A percentile compares a stretch with the other conserved stretches of the same genome.
Evolutionary conservation across 768 basidiomycete species (phyloP).

Genomic region (Leucocoprinus leucothites): DNA sequence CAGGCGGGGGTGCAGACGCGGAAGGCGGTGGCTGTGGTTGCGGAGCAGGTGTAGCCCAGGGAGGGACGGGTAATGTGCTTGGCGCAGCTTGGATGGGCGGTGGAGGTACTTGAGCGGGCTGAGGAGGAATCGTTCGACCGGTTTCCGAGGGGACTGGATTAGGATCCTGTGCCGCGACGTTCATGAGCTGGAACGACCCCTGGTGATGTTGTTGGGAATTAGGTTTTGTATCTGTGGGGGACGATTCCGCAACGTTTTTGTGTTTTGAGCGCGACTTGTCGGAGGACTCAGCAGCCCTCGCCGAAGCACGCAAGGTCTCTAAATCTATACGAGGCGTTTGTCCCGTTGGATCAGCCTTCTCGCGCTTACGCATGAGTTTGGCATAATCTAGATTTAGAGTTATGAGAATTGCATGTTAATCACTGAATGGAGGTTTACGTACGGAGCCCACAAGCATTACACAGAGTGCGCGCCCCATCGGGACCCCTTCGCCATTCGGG

Average conservation of each 20-base stretch:
- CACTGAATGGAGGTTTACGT: constrained; percentile 30
- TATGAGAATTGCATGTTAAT: background rate
- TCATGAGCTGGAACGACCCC: constrained; percentile 56
- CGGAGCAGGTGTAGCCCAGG: constrained; percentile 10
- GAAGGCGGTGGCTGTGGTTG: constrained; percentile 14
- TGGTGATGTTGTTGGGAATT: constrained; percentile 40
- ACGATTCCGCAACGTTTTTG: constrained; percentile 21
- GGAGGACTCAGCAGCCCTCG: constrained; percentile 49
- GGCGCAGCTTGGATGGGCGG: background rate
- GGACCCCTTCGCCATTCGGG: constrained; percentile 89
- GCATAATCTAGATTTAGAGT: constrained; percentile 59
- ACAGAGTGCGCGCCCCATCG: constrained; percentile 79
- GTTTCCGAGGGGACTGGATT: constrained; percentile 14
- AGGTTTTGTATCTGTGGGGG: constrained; percentile 24
- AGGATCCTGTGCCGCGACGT: constrained; percentile 30
- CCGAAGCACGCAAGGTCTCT: constrained; percentile 72
- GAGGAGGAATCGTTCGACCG: constrained; percentile 8
- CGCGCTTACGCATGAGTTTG: constrained; percentile 76
- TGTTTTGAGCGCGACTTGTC: constrained; percentile 11
- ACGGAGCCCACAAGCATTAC: constrained; percentile 87
- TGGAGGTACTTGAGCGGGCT: constrained; percentile 3
- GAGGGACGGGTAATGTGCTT: constrained; percentile 4
- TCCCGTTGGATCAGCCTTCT: constrained; percentile 59
- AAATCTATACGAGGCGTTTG: constrained; percentile 62
- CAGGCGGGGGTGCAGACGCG: constrained; percentile 17